Evolutionary conservation across 768 basidiomycete genomes (phyloP), one percentile per base, ranked within the genome.

Genomic region (Hydnomerulius pinastri): DNA sequence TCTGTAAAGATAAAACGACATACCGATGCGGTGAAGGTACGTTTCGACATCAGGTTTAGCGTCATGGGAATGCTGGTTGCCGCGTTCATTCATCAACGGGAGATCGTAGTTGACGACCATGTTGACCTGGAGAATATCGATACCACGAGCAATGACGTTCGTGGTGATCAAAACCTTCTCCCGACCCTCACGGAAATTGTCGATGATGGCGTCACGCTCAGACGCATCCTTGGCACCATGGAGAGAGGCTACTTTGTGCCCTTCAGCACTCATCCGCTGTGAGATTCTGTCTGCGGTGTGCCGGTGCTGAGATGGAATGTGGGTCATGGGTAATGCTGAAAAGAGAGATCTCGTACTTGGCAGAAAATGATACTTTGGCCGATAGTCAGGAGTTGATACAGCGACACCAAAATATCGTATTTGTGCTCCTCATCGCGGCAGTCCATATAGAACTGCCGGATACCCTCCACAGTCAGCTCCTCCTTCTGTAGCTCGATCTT

Each of bases 51-150:
- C 97, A 0, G 93, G 92, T 51, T 72, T 75, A 58, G 68, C 78
- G 54, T 89, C 86, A 20, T 65, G 69, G 2, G 57, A 65, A 55
- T 63, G 74, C 42, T 55, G 63, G 57, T 65, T 68, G 47, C 60
- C 71, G 12, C 87, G 83, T 61, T 90, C 88, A 57, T 83, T 86
- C 80, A 90, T 83, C 39, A 93, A 73, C 0, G 95, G 94, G 23
- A 97, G 79, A 65, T 98, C 95, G 65, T 98, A 99, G 73, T 98
- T 98, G 69, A 99, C 93, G n/a, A 98, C 96, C 94, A 99, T 94
- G 77, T 98, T 99, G 61, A 99, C 97, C 74, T 98, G 96, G 48
- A 93, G 78, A 63, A 99, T 97, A 62, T 99, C 97, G 73, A 99
- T 98, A 36, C 97, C 97, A 15, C 97, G 86, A 1, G 97, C 95